Evolutionary conservation across 129 eudicot genomes (phyloP), one percentile per base, ranked within the genome.

Genomic region (Chrysanthemum makinoi): DNA sequence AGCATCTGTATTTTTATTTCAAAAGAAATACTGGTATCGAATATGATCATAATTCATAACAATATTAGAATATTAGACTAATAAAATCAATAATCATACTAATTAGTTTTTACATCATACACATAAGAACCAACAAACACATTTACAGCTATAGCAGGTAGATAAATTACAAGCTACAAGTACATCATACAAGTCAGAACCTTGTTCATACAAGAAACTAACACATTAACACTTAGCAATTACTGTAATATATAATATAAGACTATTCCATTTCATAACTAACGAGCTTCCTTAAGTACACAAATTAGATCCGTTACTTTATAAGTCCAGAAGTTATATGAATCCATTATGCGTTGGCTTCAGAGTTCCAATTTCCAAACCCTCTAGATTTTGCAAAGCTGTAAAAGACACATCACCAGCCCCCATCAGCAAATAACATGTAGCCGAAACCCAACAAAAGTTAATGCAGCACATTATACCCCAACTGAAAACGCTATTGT

Each of bases 21-120:
- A 0, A 26, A 26, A 26, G 30, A 26, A 26, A 26, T 26, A 26
- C 30, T 26, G 30, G 30, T 26, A 26, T 26, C 4, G 30, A 26
- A 26, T 4, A 26, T 26, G 30, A 26, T 26, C 30, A 90, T 87
- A 35, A 90, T 64, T n/a, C n/a, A n/a, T n/a, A n/a, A n/a, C n/a
- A n/a, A n/a, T n/a, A n/a, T n/a, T n/a, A n/a, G n/a, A 19, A 69
- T 69, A 30, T 33, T 33, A 33, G 43, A 33, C 43, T 5, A 4
- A 33, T 33, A 4, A 4, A 6, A 33, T 33, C 7, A 33, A 33
- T 33, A 4, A 33, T 33, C 7, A 33, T 33, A 33, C 30, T 2
- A 26, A 2, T 26, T 2, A 3, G 30, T 26, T 2, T 26, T 26
- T 2, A 26, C 30, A 26, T 26, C 30, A 26, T 26, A 26, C 30